Percentiles rank a stretch among this genome's conserved stretches.
phyloP scores from a whole-genome alignment of 2,329 filamentous ascomycete genomes.

The Exophiala spinifera region DNA sequence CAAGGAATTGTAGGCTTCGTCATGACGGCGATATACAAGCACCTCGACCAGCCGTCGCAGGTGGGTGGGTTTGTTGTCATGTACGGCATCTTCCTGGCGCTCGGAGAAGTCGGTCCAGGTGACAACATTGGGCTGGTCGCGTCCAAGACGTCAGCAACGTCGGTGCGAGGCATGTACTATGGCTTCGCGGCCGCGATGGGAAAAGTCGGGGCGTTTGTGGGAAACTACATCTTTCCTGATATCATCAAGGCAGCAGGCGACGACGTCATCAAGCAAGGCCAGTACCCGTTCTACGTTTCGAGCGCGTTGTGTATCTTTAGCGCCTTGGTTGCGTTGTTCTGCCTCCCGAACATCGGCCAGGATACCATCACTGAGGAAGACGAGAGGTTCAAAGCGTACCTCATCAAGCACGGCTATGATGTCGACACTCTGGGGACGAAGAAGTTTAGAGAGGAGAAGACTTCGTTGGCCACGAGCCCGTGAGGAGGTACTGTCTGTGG shows the following conservation, averaged over 20 bases:
- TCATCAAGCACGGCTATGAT: conserved; percentile 74
- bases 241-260: conserved; percentile 61
- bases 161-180: conserved; percentile 75
- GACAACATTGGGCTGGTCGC: conserved; percentile 89
- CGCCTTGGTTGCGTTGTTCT: conserved; percentile 63
- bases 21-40: conserved; percentile 76
- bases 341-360: conserved; percentile 69
- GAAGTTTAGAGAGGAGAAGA: conserved; percentile 14
- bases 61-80: conserved; percentile 75
- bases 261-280: conserved; percentile 58
- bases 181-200: conserved; percentile 48
- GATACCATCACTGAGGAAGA: conserved; percentile 81
- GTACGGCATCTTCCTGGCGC: conserved; percentile 72
- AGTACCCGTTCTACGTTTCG: conserved; percentile 89
- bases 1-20: conserved; percentile 82
- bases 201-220: conserved; percentile 68
- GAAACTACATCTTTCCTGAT: conserved; percentile 71
- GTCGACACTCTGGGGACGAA: conserved; percentile 54
- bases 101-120: conserved; percentile 80
- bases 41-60: conserved; percentile 63
- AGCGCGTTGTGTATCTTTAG: conserved; percentile 73
- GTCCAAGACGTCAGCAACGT: conserved; percentile 82
- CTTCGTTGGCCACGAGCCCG: background rate
- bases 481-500: no score
- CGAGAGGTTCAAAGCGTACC: conserved; percentile 67